Conservation (phyloP, 2,329 filamentous ascomycete genomes). For the Amauroascus verrucosus region DNA sequence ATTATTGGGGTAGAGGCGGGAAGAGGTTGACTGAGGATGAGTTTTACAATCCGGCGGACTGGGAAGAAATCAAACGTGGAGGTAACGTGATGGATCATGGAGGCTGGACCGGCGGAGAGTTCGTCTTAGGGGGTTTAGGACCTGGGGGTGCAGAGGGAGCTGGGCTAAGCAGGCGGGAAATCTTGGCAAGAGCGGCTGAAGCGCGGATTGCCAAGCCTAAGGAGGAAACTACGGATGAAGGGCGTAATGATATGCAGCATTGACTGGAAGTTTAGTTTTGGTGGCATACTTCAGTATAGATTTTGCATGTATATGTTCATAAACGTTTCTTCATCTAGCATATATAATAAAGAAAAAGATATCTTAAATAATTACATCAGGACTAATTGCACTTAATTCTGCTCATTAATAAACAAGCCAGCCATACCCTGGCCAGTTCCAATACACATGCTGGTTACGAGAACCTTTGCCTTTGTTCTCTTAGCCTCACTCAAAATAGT, state of each 20-base stretch:
- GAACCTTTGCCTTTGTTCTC: constrained; percentile 76
- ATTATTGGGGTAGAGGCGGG: constrained; percentile 73
- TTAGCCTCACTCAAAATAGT: constrained; percentile 80
- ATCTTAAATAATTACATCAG: not conserved
- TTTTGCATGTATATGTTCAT: no score
- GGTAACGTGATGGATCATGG: constrained; percentile 54
- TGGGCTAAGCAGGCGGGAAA: constrained; percentile 58
- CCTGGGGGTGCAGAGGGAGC: constrained; percentile 29
- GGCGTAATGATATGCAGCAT: constrained; percentile 7
- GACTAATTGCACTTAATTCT: constrained; percentile 22
- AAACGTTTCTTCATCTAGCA: no score
- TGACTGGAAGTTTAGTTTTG: no score
- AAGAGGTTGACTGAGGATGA: constrained; percentile 49
- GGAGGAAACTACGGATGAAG: constrained; percentile 28
- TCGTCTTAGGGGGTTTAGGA: constrained; percentile 52
- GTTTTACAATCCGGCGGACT: constrained; percentile 51
- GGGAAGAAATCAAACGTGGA: constrained; percentile 40
- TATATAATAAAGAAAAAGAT: no score
- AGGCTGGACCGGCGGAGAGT: constrained; percentile 70
- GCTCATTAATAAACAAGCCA: constrained; percentile 56
- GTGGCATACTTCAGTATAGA: no score
- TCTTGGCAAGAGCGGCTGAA: constrained; percentile 64
- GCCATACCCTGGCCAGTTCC: constrained; percentile 59
- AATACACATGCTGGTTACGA: constrained; percentile 85
- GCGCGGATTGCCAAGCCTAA: constrained; percentile 49